Evolutionary conservation across 2,329 filamentous ascomycete genomes (phyloP).

Genomic region (Claviceps africana): DNA sequence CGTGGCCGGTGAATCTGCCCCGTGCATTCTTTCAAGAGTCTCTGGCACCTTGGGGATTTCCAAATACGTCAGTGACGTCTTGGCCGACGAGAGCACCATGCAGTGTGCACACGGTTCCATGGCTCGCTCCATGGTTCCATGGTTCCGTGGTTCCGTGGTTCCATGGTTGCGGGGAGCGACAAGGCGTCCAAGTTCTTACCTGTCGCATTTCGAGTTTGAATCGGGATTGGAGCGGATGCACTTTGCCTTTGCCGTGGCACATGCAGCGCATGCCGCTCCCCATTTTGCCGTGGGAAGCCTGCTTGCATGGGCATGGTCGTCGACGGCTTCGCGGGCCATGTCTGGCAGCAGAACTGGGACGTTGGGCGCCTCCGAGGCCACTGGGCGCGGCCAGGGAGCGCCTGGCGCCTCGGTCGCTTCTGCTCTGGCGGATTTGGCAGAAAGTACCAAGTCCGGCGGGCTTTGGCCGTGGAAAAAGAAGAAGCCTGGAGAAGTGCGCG

Average conservation of each 20-base stretch:
- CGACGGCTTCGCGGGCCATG: constrained; percentile 2
- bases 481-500: not conserved
- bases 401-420: not conserved
- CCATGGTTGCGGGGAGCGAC: not conserved
- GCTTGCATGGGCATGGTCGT: constrained; percentile 9
- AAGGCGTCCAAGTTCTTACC: constrained; percentile 17
- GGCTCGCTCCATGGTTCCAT: too few species aligned
- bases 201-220: constrained; percentile 29
- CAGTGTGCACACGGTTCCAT: not conserved
- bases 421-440: not conserved
- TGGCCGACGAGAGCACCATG: not conserved
- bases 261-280: constrained; percentile 35
- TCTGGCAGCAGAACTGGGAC: not conserved
- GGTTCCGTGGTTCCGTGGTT: too few species aligned
- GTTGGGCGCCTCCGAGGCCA: not conserved
- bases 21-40: constrained; percentile 33
- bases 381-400: not conserved
- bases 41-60: constrained; percentile 26
- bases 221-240: constrained; percentile 29
- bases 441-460: constrained; percentile 8
- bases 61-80: not conserved
- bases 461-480: constrained; percentile 5
- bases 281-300: constrained; percentile 28
- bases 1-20: constrained; percentile 33
- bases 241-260: constrained; percentile 35